These are phyloP conservation scores for Trichoderma sp. DNA, from an alignment of 2,329 filamentous ascomycete genomes.

Conservation along the genomic window DNA sequence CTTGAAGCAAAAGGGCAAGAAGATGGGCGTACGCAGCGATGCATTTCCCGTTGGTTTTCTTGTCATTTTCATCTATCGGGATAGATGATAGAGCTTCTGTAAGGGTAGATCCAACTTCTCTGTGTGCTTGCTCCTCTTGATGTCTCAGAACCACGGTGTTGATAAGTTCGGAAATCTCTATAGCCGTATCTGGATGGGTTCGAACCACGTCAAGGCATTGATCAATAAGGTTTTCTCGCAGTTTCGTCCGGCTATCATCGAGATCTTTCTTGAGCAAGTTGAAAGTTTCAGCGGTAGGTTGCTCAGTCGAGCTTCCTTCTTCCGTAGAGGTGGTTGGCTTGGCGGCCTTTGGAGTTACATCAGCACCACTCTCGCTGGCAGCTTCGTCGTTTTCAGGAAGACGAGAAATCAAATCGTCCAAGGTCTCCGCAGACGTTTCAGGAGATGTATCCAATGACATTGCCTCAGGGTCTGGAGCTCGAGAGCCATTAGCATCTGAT, in stretches of 20 bases:
- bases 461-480: constrained; percentile 41
- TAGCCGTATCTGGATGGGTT: constrained; percentile 83
- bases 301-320: constrained; percentile 30
- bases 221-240: constrained; percentile 81
- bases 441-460: constrained; percentile 46
- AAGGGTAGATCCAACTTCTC: constrained; percentile 80
- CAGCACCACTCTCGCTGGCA: constrained; percentile 33
- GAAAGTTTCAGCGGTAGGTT: constrained; percentile 30
- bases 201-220: constrained; percentile 89
- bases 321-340: constrained; percentile 26
- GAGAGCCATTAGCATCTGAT: constrained; percentile 36
- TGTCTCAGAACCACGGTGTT: constrained; percentile 68
- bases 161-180: constrained; percentile 88
- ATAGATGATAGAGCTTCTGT: constrained; percentile 80
- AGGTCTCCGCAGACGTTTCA: constrained; percentile 37
- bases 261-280: constrained; percentile 70
- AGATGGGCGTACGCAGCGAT: constrained; percentile 92
- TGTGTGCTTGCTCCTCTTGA: constrained; percentile 58
- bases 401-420: constrained; percentile 38
- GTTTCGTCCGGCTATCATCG: constrained; percentile 71
- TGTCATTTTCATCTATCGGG: constrained; percentile 62
- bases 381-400: constrained; percentile 33
- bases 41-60: constrained; percentile 63
- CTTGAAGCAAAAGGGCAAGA: constrained; percentile 83
- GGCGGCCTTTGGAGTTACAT: constrained; percentile 29